Evolutionary conservation across 495 filamentous ascomycete genomes (phyloP), one percentile per base, ranked within the genome.

Genomic region (Cladorrhinum samala): DNA sequence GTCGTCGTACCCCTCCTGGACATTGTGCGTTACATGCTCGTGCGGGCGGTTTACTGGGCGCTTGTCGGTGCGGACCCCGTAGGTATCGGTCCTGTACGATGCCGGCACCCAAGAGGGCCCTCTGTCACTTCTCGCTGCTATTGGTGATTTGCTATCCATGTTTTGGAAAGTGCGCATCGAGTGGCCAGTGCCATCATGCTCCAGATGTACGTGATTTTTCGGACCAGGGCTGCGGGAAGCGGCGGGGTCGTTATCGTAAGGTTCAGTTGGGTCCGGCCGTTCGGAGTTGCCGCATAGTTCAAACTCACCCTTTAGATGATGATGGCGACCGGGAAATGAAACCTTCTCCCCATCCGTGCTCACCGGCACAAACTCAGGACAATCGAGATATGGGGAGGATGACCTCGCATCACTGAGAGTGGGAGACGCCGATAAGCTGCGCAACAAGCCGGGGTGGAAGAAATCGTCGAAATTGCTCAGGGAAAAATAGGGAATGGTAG

Each of bases 291-390:
- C 18, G 19, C 55, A 60, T 30, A 67, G 54, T 21, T 55, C 50
- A 77, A 79, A 84, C 81, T 77, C 73, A 85, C 81, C 77, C 61
- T 61, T 62, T 71, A 71, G 76, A 81, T 73, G 81, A 85, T 77
- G 80, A 82, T 79, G 70, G 69, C 72, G 61, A 65, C 52, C 20
- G 38, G 61, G 56, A 49, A 51, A 51, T 50, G 57, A 56, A 54
- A 53, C 54, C 57, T 70, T 57, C 48, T 58, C 64, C 43, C 55
- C 55, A 56, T 57, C 54, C 49, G 54, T 50, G 59, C 68, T 60
- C 51, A 73, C 60, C 51, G 74, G 72, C 62, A 68, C 69, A 61
- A 74, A 67, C 27, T 74, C 69, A 60, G 76, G 74, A 57, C 68
- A 70, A 43, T 74, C 68, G 55, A 73, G 65, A 70, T 74, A 79